These are phyloP conservation scores for Colletotrichum sublineola DNA, from an alignment of 2,329 filamentous ascomycete species.

Conservation along the genomic window DNA sequence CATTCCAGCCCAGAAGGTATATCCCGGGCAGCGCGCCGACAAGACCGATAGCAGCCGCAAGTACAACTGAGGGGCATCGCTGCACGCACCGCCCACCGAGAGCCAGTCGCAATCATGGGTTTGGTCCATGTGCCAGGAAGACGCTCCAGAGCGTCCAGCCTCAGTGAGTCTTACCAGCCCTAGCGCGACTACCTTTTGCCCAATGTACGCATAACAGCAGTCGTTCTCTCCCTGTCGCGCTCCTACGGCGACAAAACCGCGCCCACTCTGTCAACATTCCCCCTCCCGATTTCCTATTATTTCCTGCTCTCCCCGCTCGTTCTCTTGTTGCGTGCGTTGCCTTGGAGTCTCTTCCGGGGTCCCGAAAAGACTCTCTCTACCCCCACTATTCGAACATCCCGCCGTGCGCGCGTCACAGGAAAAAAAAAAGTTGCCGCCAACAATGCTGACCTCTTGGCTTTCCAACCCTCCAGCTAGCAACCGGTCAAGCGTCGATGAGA, in stretches of 20 bases:
- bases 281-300: not conserved
- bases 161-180: conserved; percentile 42
- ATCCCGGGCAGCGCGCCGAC: conserved; percentile 37
- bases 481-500: conserved; percentile 71
- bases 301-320: not conserved
- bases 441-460: conserved; percentile 60
- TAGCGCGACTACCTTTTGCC: conserved; percentile 29
- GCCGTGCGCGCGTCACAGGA: conserved; percentile 27
- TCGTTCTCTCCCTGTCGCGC: conserved; percentile 27
- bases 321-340: conserved; percentile 10
- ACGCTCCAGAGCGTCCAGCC: conserved; percentile 42
- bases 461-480: conserved; percentile 56
- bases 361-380: conserved; percentile 27
- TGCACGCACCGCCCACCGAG: conserved; percentile 30
- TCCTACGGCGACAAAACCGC: conserved; percentile 13
- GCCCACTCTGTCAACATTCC: conserved; percentile 19
- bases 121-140: conserved; percentile 45
- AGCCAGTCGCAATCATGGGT: conserved; percentile 44
- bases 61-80: conserved; percentile 37
- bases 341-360: conserved; percentile 17
- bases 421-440: conserved; percentile 31
- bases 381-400: conserved; percentile 33
- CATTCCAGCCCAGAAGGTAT: conserved; percentile 32
- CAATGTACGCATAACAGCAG: conserved; percentile 32
- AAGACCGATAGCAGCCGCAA: conserved; percentile 40